These are phyloP conservation scores for Coprinopsis marcescibilis DNA, from an alignment of 768 basidiomycete genomes.

Conservation along the genomic window DNA sequence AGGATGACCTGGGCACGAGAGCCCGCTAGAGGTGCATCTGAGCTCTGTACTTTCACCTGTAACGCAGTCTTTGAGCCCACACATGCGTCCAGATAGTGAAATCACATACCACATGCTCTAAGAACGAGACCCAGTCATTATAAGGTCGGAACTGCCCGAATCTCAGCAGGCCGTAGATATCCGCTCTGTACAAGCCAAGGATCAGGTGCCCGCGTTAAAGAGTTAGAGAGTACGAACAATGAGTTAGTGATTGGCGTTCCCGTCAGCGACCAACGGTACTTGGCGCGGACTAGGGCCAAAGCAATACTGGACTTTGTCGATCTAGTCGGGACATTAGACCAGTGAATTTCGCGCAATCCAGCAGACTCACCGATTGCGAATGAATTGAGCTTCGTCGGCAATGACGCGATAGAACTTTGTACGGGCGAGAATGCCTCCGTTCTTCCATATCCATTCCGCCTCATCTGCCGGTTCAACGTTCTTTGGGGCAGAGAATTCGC, in stretches of 20 bases:
- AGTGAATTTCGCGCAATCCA: background rate
- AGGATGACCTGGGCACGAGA: conserved; percentile 64
- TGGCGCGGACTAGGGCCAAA: conserved; percentile 54
- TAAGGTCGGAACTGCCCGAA: conserved; percentile 66
- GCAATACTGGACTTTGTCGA: conserved; percentile 53
- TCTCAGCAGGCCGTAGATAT: conserved; percentile 65
- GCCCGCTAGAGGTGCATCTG: conserved; percentile 58
- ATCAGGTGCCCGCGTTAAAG: background rate
- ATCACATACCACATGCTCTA: conserved; percentile 43
- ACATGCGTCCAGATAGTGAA: background rate
- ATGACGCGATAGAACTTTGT: conserved; percentile 65
- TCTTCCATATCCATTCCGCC: conserved; percentile 36
- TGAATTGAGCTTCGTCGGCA: conserved; percentile 77
- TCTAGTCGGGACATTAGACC: conserved; percentile 22
- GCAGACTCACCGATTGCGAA: conserved; percentile 51
- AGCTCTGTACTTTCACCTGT: conserved; percentile 47
- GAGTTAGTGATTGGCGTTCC: conserved; percentile 74
- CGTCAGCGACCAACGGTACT: conserved; percentile 75
- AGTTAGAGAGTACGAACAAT: conserved; percentile 35
- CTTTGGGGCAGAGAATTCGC: conserved; percentile 50
- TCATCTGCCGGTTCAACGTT: conserved; percentile 44
- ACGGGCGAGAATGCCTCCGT: conserved; percentile 59
- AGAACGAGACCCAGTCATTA: conserved; percentile 70
- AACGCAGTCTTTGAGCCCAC: background rate
- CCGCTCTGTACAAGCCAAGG: conserved; percentile 37